Conservation (phyloP, 2,329 filamentous ascomycete genomes). For the Neocatenulostroma microsporum region DNA sequence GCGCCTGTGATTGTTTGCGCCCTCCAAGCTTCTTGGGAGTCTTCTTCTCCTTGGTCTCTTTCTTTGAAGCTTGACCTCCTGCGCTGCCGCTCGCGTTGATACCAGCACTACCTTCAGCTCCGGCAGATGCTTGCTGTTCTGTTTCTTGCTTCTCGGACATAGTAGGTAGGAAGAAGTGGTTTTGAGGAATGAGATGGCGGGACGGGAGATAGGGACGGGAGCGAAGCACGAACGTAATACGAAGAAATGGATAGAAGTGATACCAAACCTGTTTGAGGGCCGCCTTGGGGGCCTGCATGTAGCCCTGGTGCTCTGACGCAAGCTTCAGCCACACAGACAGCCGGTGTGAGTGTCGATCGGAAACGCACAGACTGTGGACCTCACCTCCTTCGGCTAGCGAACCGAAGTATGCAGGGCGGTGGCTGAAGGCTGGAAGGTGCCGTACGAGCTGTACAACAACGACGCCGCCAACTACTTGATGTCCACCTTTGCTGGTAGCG, state of each 20-base stretch:
- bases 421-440: no score
- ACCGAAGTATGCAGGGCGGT: neutral
- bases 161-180: neutral
- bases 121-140: slow-evolving; percentile 17
- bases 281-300: no score
- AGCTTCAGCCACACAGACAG: slow-evolving; percentile 2
- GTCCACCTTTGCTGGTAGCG: no score
- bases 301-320: slow-evolving; percentile 2
- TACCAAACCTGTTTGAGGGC: slow-evolving; percentile 23
- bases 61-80: slow-evolving; percentile 18
- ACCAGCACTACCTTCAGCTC: slow-evolving; percentile 19
- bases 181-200: slow-evolving; percentile 5
- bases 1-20: slow-evolving; percentile 40
- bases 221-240: slow-evolving; percentile 10
- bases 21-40: slow-evolving; percentile 44
- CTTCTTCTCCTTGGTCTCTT: slow-evolving; percentile 38
- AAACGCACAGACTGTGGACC: slow-evolving; percentile 9
- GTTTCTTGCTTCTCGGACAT: slow-evolving; percentile 10
- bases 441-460: no score
- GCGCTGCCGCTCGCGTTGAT: slow-evolving; percentile 23
- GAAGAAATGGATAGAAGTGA: slow-evolving; percentile 8
- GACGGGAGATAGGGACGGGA: no score
- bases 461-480: no score
- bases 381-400: neutral
- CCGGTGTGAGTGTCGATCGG: slow-evolving; percentile 4